Evolutionary conservation across 2,329 filamentous ascomycete genomes (phyloP), one percentile per base, ranked within the genome.

Genomic region (Nigrospora oryzae): DNA sequence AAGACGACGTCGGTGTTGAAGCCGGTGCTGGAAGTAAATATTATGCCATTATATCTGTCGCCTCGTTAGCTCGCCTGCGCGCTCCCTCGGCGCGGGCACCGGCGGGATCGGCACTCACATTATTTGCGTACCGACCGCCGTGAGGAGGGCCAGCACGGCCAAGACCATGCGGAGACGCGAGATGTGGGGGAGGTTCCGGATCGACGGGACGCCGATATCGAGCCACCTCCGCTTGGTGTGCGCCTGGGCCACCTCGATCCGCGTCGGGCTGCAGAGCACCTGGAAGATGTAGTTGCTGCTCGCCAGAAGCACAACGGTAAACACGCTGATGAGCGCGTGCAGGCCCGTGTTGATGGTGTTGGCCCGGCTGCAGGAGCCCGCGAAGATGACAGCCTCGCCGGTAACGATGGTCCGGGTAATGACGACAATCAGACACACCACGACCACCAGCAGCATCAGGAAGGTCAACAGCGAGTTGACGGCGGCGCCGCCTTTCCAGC

Each of bases 281-380:
- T 79, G 75, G 46, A 75, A 73, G 35, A 66, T 63, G 52, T 77
- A 78, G 58, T 75, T 76, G 11, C 68, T 74, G 3, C 68, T 70
- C 1, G 68, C 68, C 12, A 79, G 55, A 16, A 77, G 50, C 5
- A 66, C 59, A 5, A 73, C 53, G 8, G 61, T 62, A 36, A 70
- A 60, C 2, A 69, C 52, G 54, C 70, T 75, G 47, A 75, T 65
- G 16, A 65, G 56, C 8, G 64, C 68, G 40, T 70, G 66, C 19
- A 76, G 51, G 0, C 67, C 70, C 49, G 63, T 64, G 44, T 65
- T 60, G 28, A 74, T 56, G 10, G 52, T 51, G 28, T 58, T 50
- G 7, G 69, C 65, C 5, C 47, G 56, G 10, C 43, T 42, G 49
- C 71, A 74, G 3, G 61, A 55, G 4, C 68, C 69, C 6, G 60